Conservation (phyloP, 75 land plant genomes). For the Pinus albicaulis region DNA sequence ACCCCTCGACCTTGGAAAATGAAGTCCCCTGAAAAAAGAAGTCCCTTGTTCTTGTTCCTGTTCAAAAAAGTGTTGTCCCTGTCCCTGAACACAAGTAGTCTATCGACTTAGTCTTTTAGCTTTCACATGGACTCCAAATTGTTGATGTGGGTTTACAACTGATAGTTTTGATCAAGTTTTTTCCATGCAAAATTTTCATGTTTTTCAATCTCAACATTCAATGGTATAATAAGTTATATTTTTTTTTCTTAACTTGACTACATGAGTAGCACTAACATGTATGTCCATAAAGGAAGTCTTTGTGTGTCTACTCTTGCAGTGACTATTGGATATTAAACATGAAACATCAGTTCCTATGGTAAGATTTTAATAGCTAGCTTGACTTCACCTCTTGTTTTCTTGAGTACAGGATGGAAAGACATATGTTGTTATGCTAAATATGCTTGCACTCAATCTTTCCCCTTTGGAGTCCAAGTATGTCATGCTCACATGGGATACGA, state of each 20-base stretch:
- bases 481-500: too few species aligned
- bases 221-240: background rate
- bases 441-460: slow-evolving; percentile 74
- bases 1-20: too few species aligned
- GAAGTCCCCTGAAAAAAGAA: too few species aligned
- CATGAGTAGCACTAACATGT: background rate
- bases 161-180: background rate
- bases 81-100: too few species aligned
- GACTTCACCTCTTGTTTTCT: slow-evolving; percentile 23
- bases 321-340: too few species aligned
- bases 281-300: background rate
- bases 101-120: too few species aligned
- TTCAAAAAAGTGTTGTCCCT: too few species aligned
- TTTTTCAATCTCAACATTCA: background rate
- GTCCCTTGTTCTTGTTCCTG: too few species aligned
- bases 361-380: background rate
- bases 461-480: slow-evolving; percentile 71
- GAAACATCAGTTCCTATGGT: background rate
- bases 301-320: too few species aligned
- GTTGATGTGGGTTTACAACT: background rate
- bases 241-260: background rate
- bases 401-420: slow-evolving; percentile 87
- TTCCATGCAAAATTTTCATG: background rate
- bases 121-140: background rate
- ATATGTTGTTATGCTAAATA: slow-evolving; percentile 82